Conservation (phyloP, 768 basidiomycete genomes). For the Amanita phalloides region DNA sequence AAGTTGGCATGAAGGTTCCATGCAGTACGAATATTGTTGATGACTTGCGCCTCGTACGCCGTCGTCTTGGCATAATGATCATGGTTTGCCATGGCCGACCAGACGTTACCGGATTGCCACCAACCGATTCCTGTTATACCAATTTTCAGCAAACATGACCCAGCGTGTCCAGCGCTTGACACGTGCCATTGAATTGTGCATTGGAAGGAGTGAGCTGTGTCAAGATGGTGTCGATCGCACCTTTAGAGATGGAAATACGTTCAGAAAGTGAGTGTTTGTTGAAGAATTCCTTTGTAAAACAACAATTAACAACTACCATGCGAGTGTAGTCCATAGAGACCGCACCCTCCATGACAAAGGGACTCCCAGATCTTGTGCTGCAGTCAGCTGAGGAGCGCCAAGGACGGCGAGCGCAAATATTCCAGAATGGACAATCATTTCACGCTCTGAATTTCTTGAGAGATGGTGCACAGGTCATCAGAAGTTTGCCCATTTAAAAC, state of each 20-base stretch:
- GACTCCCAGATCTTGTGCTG: constrained; percentile 30
- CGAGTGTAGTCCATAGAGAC: constrained; percentile 19
- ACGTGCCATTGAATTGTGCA: constrained; percentile 32
- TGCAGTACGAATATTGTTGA: constrained; percentile 6
- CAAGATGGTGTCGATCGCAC: constrained; percentile 29
- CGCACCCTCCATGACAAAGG: constrained; percentile 34
- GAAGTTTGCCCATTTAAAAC: not conserved
- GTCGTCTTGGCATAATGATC: constrained; percentile 28
- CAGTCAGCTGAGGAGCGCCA: not conserved
- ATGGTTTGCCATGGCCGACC: constrained; percentile 38
- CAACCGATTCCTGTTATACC: constrained; percentile 30
- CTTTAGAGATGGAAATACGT: constrained; percentile 30
- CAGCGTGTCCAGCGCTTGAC: not conserved
- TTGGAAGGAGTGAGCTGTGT: constrained; percentile 24
- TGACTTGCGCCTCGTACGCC: constrained; percentile 24
- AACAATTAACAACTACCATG: constrained; percentile 17
- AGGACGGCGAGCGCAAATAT: not conserved
- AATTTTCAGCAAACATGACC: constrained; percentile 1
- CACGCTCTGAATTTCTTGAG: too few species aligned
- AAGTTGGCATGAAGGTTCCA: not conserved
- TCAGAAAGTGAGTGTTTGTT: constrained; percentile 21
- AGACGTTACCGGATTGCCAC: constrained; percentile 44
- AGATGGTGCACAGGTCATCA: not conserved
- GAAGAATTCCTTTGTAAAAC: not conserved
- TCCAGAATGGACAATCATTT: not conserved